Evolutionary conservation across 176 grass and related monocot species (phyloP).

Genomic region (Eleusine coracana): DNA sequence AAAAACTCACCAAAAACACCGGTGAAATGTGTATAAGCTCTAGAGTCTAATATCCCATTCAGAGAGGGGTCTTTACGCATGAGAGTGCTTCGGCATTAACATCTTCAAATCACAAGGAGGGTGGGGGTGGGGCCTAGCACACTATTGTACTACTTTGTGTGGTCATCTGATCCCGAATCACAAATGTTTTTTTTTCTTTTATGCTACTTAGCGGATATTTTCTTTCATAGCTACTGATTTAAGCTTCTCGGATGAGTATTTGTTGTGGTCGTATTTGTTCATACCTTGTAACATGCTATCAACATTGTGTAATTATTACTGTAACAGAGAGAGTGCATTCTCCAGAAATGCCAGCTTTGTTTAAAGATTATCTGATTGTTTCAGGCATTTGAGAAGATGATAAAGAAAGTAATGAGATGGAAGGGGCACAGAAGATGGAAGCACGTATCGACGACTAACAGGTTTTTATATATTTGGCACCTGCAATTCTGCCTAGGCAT

Average conservation of each 20-base stretch:
- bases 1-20: too few species aligned
- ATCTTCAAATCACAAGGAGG: too few species aligned
- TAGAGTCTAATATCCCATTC: too few species aligned
- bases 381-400: constrained; percentile 50
- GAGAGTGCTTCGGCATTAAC: too few species aligned
- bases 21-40: too few species aligned
- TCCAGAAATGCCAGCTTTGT: neutral
- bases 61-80: too few species aligned
- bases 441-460: neutral
- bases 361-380: constrained; percentile 22
- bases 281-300: constrained; percentile 10
- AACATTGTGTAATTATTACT: neutral
- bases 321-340: constrained; percentile 1
- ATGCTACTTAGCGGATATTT: neutral
- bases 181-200: neutral
- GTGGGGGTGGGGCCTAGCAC: neutral
- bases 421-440: constrained; percentile 23
- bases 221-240: neutral
- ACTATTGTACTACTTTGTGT: constrained; percentile 8
- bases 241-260: neutral
- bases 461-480: constrained; percentile 15
- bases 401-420: constrained; percentile 41
- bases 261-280: neutral
- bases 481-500: constrained; percentile 22
- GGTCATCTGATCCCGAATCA: constrained; percentile 4